Base-by-base conservation (phyloP, 768 basidiomycete species). In the Naganishia kalamii region DNA sequence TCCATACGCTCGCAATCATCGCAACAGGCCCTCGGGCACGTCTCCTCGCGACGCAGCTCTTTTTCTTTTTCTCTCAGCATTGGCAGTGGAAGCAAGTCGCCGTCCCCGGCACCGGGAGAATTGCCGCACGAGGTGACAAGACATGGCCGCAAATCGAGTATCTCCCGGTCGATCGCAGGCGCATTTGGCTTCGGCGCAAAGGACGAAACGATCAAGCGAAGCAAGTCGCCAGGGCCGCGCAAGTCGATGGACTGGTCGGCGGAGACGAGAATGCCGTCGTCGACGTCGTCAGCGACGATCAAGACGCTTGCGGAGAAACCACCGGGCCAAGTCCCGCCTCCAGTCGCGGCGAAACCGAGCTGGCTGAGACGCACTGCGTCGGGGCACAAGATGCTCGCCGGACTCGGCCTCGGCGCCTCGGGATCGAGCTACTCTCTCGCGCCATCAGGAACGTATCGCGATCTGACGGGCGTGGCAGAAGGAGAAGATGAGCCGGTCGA, bases 281-380 rank as follows among this genome's bases (percentile, higher is more conserved):
- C 43, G 15, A 25, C 60, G 8, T 61, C 60, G 25, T 46, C 41
- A 23, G n/a, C 60, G 29, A 61, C 40, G 19, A 29, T 57, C 54
- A 57, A 40, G 21, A 57, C 54, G 23, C 54, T 57, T 15, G 54
- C 35, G 4, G 21, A 29, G 13, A 35, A 52, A 35, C 21, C 51
- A 13, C 11, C 12, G 15, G 29, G 27, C 27, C 25, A 33, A n/a
- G 54, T 40, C 13, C 54, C 54, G 12, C 63, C 66, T 11, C 62
- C 52, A 4, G 49, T 60, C 11, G 62, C 66, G 1, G 43, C 66
- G 6, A 68, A 68, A 51, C 66, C 66, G 7, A 25, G 54, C 25
- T 68, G 66, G 66, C 40, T 68, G 25, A 63, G 63, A 50, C 41
- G 66, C 12, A 68, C 66, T 12, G 62, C 66, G 12, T 63, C 60